A percentile compares a stretch with the other conserved stretches of the same genome.
Conservation (phyloP, 2,329 filamentous ascomycete species). For the Pseudogymnoascus sp. region DNA sequence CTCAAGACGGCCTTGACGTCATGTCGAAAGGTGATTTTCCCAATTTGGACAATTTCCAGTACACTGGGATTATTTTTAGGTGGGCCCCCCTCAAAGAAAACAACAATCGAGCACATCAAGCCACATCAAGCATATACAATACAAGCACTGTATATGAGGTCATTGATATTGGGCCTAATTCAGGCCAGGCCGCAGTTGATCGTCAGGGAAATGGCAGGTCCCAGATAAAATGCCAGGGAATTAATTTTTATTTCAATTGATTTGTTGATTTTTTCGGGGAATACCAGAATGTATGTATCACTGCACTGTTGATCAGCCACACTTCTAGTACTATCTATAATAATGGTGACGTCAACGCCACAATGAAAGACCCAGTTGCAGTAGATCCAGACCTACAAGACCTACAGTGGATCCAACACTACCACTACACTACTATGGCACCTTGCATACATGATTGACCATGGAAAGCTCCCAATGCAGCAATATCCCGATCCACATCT, state of each 20-base stretch:
- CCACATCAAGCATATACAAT: background rate
- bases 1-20: background rate
- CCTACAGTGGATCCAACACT: background rate
- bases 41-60: background rate
- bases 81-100: background rate
- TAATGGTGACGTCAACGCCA: constrained; percentile 4
- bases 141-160: background rate
- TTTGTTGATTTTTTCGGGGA: background rate
- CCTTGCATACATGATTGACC: background rate
- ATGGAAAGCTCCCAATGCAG: constrained; percentile 1
- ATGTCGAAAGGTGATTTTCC: background rate
- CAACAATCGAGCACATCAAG: background rate
- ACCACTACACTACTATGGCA: background rate
- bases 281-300: background rate
- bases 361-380: background rate
- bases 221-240: constrained; percentile 1
- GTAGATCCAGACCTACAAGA: background rate
- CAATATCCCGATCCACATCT: background rate
- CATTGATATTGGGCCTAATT: background rate
- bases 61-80: background rate
- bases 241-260: background rate
- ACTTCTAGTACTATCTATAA: background rate
- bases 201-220: constrained; percentile 1
- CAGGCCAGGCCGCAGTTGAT: background rate
- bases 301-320: background rate